Evolutionary conservation across 192 early-diverging fungal genomes (phyloP), one percentile per base, ranked within the genome.

Genomic region (Glomus cerebriforme): DNA sequence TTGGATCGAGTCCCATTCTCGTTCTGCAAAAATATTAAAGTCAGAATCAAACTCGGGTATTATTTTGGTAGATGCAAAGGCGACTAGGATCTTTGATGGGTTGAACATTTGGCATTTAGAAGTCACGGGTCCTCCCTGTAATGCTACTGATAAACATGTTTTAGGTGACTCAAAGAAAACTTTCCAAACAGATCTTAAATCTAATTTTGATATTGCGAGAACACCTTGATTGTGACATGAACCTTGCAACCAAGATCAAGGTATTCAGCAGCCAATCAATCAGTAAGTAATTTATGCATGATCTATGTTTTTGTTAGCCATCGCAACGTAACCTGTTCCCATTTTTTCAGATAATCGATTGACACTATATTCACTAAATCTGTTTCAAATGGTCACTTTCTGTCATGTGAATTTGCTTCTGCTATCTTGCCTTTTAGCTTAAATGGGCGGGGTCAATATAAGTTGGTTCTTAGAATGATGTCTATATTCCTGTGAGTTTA

Each of bases 341-440:
- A 74, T 79, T 54, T 79, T 78, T 65, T 65, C 78, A 79, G 78
- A 67, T 43, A 70, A 15, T 71, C 78, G 27, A 71, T 60, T 79
- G 32, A 79, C 67, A 43, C 67, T 79, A 31, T 79, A 79, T 32
- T 47, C 47, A 59, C 9, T 71, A 64, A 77, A 77, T 31, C 3
- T 77, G 19, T 63, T 77, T 43, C 76, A 24, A 35, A 77, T 77
- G 63, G 76, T 31, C 59, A 3, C 34, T 77, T 77, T 66, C 37
- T 68, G 7, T 63, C 32, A 67, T 66, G 62, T 67, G 63, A 77
- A 67, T 63, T 77, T 67, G 76, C 76, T 43, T 39, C 76, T 6
- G 63, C 76, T 45, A 19, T 54, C 37, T 39, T 79, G 27, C 45
- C 78, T 37, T 79, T 79, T 47, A 79, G 78, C 34, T 71, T 79